Evolutionary conservation across 1,139 yeast species (phyloP).

Genomic region (Suhomyces kunorum): DNA sequence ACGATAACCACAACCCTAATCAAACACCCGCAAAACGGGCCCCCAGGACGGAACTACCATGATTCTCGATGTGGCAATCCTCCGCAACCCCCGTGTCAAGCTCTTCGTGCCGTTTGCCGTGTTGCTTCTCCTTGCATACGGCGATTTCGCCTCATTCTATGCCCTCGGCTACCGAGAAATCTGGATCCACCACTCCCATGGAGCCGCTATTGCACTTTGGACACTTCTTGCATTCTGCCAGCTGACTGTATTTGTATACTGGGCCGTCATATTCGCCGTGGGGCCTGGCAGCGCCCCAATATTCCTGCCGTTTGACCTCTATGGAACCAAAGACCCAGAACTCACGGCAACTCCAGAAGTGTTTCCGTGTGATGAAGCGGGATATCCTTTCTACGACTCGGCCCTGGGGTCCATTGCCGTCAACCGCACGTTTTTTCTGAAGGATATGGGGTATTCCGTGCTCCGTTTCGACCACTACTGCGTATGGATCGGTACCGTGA

Average conservation of each 20-base stretch:
- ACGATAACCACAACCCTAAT: too few species aligned
- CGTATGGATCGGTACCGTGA: constrained; percentile 58
- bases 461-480: constrained; percentile 69
- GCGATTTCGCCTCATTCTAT: constrained; percentile 36
- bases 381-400: constrained; percentile 64
- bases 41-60: constrained; percentile 3
- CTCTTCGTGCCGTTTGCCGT: constrained; percentile 27
- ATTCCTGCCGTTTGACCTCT: constrained; percentile 31
- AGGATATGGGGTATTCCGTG: constrained; percentile 46
- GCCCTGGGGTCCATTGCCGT: constrained; percentile 54
- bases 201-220: constrained; percentile 41
- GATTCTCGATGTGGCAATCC: constrained; percentile 16
- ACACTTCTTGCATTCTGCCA: constrained; percentile 31
- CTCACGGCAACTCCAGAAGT: constrained; percentile 43
- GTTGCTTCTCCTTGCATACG: constrained; percentile 30
- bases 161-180: constrained; percentile 41
- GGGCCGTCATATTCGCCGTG: constrained; percentile 27
- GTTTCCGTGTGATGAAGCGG: constrained; percentile 59
- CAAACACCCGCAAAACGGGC: too few species aligned
- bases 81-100: constrained; percentile 16
- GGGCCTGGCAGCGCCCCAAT: constrained; percentile 41
- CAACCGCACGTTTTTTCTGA: constrained; percentile 59
- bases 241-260: constrained; percentile 29
- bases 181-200: constrained; percentile 31
- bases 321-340: constrained; percentile 15